Evolutionary conservation across 495 filamentous ascomycete genomes (phyloP), one percentile per base, ranked within the genome.

Genomic region (Letharia lupina): DNA sequence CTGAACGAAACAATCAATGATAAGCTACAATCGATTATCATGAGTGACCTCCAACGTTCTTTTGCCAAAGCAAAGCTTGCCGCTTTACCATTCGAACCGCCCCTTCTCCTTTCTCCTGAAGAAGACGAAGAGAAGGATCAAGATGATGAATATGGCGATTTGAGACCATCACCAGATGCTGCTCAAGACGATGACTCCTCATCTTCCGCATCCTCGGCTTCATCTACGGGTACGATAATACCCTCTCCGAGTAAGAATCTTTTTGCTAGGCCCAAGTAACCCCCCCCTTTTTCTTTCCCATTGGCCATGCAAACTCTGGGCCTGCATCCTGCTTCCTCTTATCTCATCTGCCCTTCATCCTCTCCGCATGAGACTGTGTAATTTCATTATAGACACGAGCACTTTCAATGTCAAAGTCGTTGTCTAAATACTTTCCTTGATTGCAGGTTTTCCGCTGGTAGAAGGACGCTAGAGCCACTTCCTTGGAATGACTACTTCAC

Each of bases 401-500:
- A 7, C 10, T 45, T 10, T 33, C 63, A 33, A 40, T 42, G 58
- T 12, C 54, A 35, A 16, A 16, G 10, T 8, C 33, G 35, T n/a
- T 4, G 33, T 35, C 28, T 45, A 31, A 65, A 59, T n/a, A 40
- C 41, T n/a, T 16, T 20, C 40, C 42, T 65, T 47, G 42, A 50
- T 18, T 42, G 12, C 39, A 66, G 64, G 33, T 23, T 61, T 47
- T 52, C 64, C 40, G 28, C 63, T 39, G 35, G 44, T 47, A 63
- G 48, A 54, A 69, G 60, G 20, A 41, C 61, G 10, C 42, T 74
- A 68, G 75, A 68, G 72, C 74, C 82, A 42, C 69, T 93, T n/a
- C 80, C 84, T 65, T 98, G 94, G 94, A 89, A 87, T 20, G 85
- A 89, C 59, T 96, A 92, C 79, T 97, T 96, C 77, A 81, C 87